Evolutionary conservation across 2,329 filamentous ascomycete genomes (phyloP), one percentile per base, ranked within the genome.

Genomic region (Blumeriella jaapii): DNA sequence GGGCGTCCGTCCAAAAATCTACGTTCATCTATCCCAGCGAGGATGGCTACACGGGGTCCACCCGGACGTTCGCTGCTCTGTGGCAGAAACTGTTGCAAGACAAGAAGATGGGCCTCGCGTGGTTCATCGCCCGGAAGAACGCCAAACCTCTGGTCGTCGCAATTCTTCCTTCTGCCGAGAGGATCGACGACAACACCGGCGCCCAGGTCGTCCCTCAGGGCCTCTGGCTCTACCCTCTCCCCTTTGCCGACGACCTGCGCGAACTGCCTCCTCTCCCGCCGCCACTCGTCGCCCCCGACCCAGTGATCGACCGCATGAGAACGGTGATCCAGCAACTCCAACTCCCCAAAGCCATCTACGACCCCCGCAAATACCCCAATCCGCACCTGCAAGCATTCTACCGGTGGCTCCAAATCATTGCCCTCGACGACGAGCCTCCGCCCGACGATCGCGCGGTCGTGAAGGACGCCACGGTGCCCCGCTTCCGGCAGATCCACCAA

Each of bases 311-410:
- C 50, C 68, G 72, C 23, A 95, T 95, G 87, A 72, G 83, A 30
- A 69, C 69, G 5, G 72, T 95, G 3, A 65, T 95, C 2, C 80
- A 91, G 54, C 85, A 56, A 33, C 25, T 55, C 1, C 85, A 94
- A 55, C 71, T 98, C 6, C 91, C 91, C 0, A 87, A 83, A 52
- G 86, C 72, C 5, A 67, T 72, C 19, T 98, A 93, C 54, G 81
- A 93, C 47, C 87, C 89, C 1, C 64, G 67, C 1, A 91, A 81
- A 52, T 96, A 95, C 52, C 84, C 91, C 0, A 98, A 98, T 43
- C 86, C 87, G 7, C 72, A 82, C 6, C 66, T 98, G 15, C 91
- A 98, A 60, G 98, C 89, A 87, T 91, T 96, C 61, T 98, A 96
- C 64, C 79, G 76, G 42, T 93, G 98, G 29, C 64, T 98, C 1